Evolutionary conservation across 2,329 filamentous ascomycete species (phyloP), one percentile per base, ranked within the genome.

Genomic region (Venturia oleaginea): DNA sequence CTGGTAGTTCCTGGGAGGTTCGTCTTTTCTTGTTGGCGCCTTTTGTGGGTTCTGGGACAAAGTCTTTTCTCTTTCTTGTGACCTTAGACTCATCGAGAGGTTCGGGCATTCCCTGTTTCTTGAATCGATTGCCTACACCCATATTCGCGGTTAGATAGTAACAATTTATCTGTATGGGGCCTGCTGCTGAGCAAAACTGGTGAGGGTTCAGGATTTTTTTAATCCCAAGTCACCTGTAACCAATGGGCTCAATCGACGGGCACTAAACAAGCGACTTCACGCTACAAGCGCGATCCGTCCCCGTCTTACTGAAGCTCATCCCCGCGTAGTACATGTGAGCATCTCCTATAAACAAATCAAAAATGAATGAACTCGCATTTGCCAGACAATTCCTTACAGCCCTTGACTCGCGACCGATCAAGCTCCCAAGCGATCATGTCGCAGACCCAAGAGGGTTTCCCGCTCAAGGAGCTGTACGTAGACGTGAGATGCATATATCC

Each of bases 81-180:
- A 88, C 87, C 72, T 89, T 72, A 69, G 75, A 79, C 69, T 96
- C 91, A 68, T 94, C 91, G 69, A 97, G 83, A 68, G 89, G 83
- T 72, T 89, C 85, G 63, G 94, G 94, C 68, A 88, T 83, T 64
- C 92, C 93, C 84, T 97, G 94, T 79, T 97, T 97, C 77, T 92
- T 90, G 88, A 97, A 95, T 72, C 92, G 91, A 75, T 92, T 89
- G 76, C 92, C 90, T 67, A 86, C 85, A 81, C 91, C 92, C 92
- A 96, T 96, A 72, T 75, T 86, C n/a, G 51, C 30, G 51, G 7
- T 22, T n/a, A 30, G 7, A n/a, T 13, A 34, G 19, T 34, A 5
- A 34, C 15, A 34, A 57, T 57, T 57, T 57, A 34, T n/a, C 13
- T 57, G 5, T 34, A 32, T 34, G 30, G 11, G 22, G 19, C 51